Base-by-base conservation (phyloP, 225 moss, liverwort and hornwort species). In the Antitrichia curtipendula region DNA sequence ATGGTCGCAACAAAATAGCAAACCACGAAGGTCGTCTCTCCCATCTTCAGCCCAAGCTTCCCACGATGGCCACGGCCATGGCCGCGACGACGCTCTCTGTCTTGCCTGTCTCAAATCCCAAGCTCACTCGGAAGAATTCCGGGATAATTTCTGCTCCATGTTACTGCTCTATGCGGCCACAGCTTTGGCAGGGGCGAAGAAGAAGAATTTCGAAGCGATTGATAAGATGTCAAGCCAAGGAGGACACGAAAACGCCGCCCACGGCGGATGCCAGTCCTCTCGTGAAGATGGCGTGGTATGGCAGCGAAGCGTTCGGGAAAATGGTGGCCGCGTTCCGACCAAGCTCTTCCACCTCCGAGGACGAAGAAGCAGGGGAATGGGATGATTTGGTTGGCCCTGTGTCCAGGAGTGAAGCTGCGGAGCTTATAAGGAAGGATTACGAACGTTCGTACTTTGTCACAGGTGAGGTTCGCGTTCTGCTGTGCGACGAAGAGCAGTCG, bases 401-500 rank as follows among this genome's bases (percentile, higher is more conserved):
- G 72, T 89, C 93, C 9, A 91, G 99, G 83, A 89, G 91, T 86
- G 92, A 94, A 40, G 96, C 91, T 23, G 95, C 92, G 85, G 93
- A 92, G 80, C 93, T 95, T 40, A 95, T 99, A 31, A 90, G 90
- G 78, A 94, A 92, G 87, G 99, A 99, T 92, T 97, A 95, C 85
- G 97, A 97, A 52, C 95, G 97, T 41, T 96, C 99, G 61, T 97
- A 99, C 87, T 99, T 99, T 84, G 99, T 99, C 82, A 99, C 94
- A 71, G 99, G 99, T 96, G 85, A 86, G 86, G 11, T 80, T 41
- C 69, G 10, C 53, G 41, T 57, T 85, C 32, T 61, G 75, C 23
- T 80, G 74, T n/a, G 62, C 34, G 40, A 38, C 47, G 75, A 61
- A 45, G 74, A 74, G 59, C 20, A 74, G 47, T 58, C 47, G 17